Base-by-base conservation (phyloP, 2,329 filamentous ascomycete genomes). In the Zymoseptoria passerinii region DNA sequence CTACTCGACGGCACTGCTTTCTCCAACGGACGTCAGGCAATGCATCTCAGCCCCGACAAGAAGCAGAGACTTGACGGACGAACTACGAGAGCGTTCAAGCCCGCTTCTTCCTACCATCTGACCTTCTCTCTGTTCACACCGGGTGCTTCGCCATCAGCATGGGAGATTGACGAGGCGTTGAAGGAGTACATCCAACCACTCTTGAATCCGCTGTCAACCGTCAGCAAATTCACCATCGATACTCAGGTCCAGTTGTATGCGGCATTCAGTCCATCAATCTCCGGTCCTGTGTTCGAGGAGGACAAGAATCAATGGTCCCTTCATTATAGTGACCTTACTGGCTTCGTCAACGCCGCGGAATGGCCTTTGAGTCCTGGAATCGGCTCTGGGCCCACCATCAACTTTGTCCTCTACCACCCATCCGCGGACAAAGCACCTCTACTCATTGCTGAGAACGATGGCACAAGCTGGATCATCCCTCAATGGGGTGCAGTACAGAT, bases 361-460 rank as follows among this genome's bases (percentile, higher is more conserved):
- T 99, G 94, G 94, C 94, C 94, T 0, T 76, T 99, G 2, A 95
- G 89, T 62, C 92, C 92, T 0, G 96, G 90, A 58, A 97, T 99
- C 65, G 94, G 92, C 49, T 85, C 84, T 18, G 92, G 92, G 0
- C 94, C 94, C 0, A 99, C 94, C 0, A 86, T 99, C 69, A 97
- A 99, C 74, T 97, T 99, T 71, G 86, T 97, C 58, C 81, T 97
- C 28, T 99, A 94, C 69, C 85, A 95, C 7, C 90, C 92, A 5
- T 85, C 89, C 58, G 83, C 88, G 59, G 75, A 75, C 6, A 80
- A 84, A 60, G 80, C 80, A 2, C 85, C 85, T 10, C 74, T 88
- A 35, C 65, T 82, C 7, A 78, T 88, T 51, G 80, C 81, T 58
- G 83, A 82, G 53, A 83, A 78, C 62, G 76, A 77, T 35, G 82